Evolutionary conservation across 495 filamentous ascomycete genomes (phyloP).

Genomic region (Penicillium subrubescens): DNA sequence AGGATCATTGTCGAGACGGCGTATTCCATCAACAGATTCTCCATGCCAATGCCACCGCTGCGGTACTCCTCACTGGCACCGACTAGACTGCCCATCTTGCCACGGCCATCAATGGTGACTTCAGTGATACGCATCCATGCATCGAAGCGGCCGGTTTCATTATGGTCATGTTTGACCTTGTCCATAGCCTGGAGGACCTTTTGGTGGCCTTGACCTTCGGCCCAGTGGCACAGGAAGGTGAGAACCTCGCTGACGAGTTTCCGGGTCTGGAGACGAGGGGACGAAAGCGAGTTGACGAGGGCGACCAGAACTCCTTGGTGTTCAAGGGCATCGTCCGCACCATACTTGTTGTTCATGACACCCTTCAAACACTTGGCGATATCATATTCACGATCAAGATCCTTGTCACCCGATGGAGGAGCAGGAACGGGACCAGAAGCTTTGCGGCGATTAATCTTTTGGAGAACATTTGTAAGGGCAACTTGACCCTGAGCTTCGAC

Average conservation of each 20-base stretch:
- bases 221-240: slow-evolving; percentile 98
- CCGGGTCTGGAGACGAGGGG: slow-evolving; percentile 84
- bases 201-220: slow-evolving; percentile 86
- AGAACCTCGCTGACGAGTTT: slow-evolving; percentile 96
- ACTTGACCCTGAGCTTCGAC: slow-evolving; percentile 98
- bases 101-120: slow-evolving; percentile 93
- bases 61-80: slow-evolving; percentile 96
- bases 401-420: slow-evolving; percentile 71
- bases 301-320: slow-evolving; percentile 90
- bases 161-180: slow-evolving; percentile 82
- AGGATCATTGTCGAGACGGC: slow-evolving; percentile 92
- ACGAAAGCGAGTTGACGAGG: slow-evolving; percentile 82
- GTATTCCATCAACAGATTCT: slow-evolving; percentile 99
- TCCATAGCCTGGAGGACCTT: slow-evolving; percentile 95
- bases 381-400: slow-evolving; percentile 93
- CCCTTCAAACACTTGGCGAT: slow-evolving; percentile 97
- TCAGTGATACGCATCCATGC: slow-evolving; percentile 99
- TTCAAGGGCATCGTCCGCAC: slow-evolving; percentile 91
- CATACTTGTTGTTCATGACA: slow-evolving; percentile 98
- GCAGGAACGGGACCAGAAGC: slow-evolving; percentile 70
- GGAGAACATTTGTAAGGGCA: slow-evolving; percentile 88
- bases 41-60: slow-evolving; percentile 97
- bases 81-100: slow-evolving; percentile 97
- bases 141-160: slow-evolving; percentile 95
- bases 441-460: slow-evolving; percentile 88